Conservation (phyloP, 768 basidiomycete genomes). For the Lentinula aciculospora region DNA sequence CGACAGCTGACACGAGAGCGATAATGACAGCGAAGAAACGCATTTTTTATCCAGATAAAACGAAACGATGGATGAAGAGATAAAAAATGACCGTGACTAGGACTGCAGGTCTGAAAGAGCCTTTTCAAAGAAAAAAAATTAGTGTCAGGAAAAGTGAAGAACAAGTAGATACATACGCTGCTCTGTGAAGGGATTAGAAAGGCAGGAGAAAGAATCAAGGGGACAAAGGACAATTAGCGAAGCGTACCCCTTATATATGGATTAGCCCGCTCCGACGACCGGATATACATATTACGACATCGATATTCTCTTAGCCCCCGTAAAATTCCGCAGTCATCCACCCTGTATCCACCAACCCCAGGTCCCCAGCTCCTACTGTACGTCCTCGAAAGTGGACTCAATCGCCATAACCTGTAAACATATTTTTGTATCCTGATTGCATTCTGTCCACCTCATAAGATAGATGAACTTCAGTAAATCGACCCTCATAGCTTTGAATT, state of each 20-base stretch:
- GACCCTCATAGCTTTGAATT: too few species aligned
- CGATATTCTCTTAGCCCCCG: too few species aligned
- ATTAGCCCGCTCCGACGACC: not conserved
- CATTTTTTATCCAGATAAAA: slow-evolving; percentile 9
- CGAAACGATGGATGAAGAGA: slow-evolving; percentile 9
- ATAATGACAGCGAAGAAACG: slow-evolving; percentile 15
- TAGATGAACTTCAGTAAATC: too few species aligned
- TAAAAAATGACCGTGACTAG: slow-evolving; percentile 13
- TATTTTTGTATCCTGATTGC: too few species aligned
- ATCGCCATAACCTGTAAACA: too few species aligned
- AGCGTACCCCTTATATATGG: not conserved
- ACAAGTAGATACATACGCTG: slow-evolving; percentile 18
- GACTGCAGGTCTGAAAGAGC: slow-evolving; percentile 15
- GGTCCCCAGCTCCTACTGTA: too few species aligned
- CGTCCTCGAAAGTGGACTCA: too few species aligned
- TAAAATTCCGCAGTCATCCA: too few species aligned
- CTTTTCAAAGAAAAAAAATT: slow-evolving; percentile 12
- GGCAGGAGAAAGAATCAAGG: slow-evolving; percentile 8
- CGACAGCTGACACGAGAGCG: slow-evolving; percentile 21
- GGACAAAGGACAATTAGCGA: not conserved
- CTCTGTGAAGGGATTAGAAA: slow-evolving; percentile 18
- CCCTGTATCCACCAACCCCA: too few species aligned
- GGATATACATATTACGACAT: not conserved
- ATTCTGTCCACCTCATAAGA: too few species aligned
- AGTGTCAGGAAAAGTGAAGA: slow-evolving; percentile 9